Base-by-base conservation (phyloP, 2,329 filamentous ascomycete species). In the Pyrenophora graminea region DNA sequence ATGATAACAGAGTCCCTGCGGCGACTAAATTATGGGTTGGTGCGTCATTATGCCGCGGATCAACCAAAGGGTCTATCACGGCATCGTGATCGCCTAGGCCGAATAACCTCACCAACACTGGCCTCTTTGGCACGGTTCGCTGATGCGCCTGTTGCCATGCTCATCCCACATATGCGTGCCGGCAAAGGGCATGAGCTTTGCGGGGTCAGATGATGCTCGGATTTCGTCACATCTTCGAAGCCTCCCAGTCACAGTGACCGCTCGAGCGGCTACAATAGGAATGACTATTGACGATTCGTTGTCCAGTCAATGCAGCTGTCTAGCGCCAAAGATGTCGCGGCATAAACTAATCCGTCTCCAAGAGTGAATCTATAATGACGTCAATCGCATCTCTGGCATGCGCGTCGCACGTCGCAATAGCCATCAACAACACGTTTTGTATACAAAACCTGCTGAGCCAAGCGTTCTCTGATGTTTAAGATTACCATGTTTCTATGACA, bases 301-400 rank as follows among this genome's bases (percentile, higher is more conserved):
- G 10, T 36, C 43, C 34, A 44, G 43, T 47, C 7, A 31, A 23
- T 31, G 43, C 13, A 34, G 27, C 10, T 9, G 32, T 21, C 32
- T 31, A 52, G 48, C 45, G 25, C 40, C 37, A 27, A 25, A 34
- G 17, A 27, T 23, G 27, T 43, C 40, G 36, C 32, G 43, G 39
- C 31, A 51, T 27, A 47, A 27, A 41, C 27, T 30, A 23, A 23
- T 25, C 25, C n/a, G 30, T 30, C 33, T 27, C 8, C n/a, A 34
- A 30, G 17, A 17, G 19, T 41, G 21, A 23, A 3, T 30, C 18
- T 15, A 21, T 34, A 30, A 23, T 55, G 53, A 55, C 53, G 53
- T 55, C 53, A 55, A 31, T 18, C 25, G 31, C 39, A 44, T 41
- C 38, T 52, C 18, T 39, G 40, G 34, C n/a, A 38, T 51, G 18